A percentile compares a stretch with the other conserved stretches of the same genome.
These are phyloP conservation scores for Penicillium cosmopolitanum DNA, from an alignment of 495 filamentous ascomycete genomes.

Conservation along the genomic window DNA sequence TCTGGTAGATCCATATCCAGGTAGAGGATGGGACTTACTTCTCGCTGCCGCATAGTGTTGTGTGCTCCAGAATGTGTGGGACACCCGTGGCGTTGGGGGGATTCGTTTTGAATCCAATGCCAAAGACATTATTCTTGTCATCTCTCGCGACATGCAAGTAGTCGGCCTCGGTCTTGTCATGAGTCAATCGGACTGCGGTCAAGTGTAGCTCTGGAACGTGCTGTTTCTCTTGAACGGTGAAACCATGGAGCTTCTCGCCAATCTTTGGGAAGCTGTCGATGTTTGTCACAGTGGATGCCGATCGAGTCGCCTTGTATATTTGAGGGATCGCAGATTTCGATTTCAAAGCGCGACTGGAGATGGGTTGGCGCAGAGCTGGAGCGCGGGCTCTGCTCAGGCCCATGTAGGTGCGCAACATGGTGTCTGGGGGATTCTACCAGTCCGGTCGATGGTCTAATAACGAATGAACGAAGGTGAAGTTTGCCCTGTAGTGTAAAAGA, in stretches of 20 bases:
- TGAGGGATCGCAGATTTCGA: constrained; percentile 35
- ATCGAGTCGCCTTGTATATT: constrained; percentile 49
- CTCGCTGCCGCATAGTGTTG: constrained; percentile 93
- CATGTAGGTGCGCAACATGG: constrained; percentile 43
- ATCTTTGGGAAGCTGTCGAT: constrained; percentile 71
- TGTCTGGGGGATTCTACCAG: constrained; percentile 4
- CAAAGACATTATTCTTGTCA: constrained; percentile 99
- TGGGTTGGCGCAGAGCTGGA: constrained; percentile 28
- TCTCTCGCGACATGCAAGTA: constrained; percentile 94
- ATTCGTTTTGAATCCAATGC: constrained; percentile 98
- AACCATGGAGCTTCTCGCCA: constrained; percentile 88
- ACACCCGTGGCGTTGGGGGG: constrained; percentile 95
- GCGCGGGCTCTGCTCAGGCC: constrained; percentile 33
- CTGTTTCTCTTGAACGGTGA: constrained; percentile 84
- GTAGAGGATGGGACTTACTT: constrained; percentile 59
- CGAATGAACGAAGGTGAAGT: neutral
- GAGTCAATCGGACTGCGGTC: constrained; percentile 83
- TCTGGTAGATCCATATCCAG: neutral
- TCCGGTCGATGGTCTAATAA: neutral
- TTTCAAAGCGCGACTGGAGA: constrained; percentile 24
- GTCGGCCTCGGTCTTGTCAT: constrained; percentile 92
- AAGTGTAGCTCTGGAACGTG: constrained; percentile 92
- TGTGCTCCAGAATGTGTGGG: constrained; percentile 97
- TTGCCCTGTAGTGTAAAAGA: neutral
- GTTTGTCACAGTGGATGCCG: constrained; percentile 71